phyloP scores from a whole-genome alignment of 148 eudicot species.

The Tetragonia tetragonoides region DNA sequence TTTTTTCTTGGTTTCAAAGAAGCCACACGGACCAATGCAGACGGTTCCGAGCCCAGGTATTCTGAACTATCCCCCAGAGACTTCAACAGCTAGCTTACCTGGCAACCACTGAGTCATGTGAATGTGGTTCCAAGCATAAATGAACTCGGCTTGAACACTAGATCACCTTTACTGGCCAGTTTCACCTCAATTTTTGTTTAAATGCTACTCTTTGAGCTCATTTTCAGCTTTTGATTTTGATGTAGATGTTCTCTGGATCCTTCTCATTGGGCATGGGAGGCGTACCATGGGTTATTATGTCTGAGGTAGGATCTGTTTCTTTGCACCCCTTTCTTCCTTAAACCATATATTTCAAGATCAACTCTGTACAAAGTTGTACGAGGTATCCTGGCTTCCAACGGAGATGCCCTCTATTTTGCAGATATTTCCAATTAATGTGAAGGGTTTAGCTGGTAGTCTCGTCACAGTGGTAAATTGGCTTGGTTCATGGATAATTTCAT shows the following conservation, averaged over 20 bases:
- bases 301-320: conserved; percentile 57
- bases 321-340: background rate
- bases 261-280: conserved; percentile 91
- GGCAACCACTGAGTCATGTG: no score
- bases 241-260: conserved; percentile 62
- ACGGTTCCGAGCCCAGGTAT: no score
- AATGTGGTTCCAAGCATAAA: no score
- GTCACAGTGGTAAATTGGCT: conserved; percentile 79
- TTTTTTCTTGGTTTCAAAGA: no score
- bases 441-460: conserved; percentile 85
- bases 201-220: background rate
- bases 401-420: conserved; percentile 25
- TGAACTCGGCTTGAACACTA: no score
- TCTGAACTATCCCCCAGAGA: no score
- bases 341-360: background rate
- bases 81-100: no score
- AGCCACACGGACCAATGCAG: no score
- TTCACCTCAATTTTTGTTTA: background rate
- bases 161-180: background rate
- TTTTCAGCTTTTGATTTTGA: conserved; percentile 6
- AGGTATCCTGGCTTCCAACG: background rate
- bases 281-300: conserved; percentile 91
- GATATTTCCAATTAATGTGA: conserved; percentile 89
- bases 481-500: conserved; percentile 82
- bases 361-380: background rate